Conservation (phyloP, 495 filamentous ascomycete species). For the Glutinoglossum americanum region DNA sequence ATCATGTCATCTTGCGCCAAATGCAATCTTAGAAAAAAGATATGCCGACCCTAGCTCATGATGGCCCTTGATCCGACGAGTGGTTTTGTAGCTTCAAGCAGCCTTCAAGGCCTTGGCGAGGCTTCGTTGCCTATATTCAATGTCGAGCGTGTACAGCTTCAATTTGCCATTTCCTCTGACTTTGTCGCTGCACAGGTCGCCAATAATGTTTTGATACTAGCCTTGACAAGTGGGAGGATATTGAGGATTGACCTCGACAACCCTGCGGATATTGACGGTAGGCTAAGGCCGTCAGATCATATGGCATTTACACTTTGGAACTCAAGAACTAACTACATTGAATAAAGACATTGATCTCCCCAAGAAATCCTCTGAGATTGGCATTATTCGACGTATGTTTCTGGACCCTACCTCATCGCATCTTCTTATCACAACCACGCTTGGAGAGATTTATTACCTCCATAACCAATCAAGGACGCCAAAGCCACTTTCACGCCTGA, state of each 20-base stretch:
- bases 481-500: conserved; percentile 58
- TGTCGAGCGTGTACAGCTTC: conserved; percentile 71
- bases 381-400: conserved; percentile 85
- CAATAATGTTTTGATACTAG: conserved; percentile 87
- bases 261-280: conserved; percentile 89
- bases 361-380: conserved; percentile 74
- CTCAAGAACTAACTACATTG: background rate
- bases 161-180: conserved; percentile 75
- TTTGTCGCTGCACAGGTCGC: conserved; percentile 93
- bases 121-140: conserved; percentile 72
- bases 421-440: conserved; percentile 71
- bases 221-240: conserved; percentile 71
- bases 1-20: background rate
- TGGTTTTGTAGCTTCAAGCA: conserved; percentile 25
- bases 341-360: conserved; percentile 80
- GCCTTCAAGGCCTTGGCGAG: conserved; percentile 36
- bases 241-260: conserved; percentile 83
- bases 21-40: background rate
- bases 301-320: background rate
- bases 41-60: conserved; percentile 8
- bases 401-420: conserved; percentile 92
- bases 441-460: conserved; percentile 93
- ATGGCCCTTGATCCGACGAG: conserved; percentile 33
- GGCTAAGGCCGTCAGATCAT: conserved; percentile 3
- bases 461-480: conserved; percentile 84